Percentiles rank a stretch among this genome's conserved stretches.
These are phyloP conservation scores for Colletotrichum brevisporum DNA, from an alignment of 2,329 filamentous ascomycete genomes.

Conservation along the genomic window DNA sequence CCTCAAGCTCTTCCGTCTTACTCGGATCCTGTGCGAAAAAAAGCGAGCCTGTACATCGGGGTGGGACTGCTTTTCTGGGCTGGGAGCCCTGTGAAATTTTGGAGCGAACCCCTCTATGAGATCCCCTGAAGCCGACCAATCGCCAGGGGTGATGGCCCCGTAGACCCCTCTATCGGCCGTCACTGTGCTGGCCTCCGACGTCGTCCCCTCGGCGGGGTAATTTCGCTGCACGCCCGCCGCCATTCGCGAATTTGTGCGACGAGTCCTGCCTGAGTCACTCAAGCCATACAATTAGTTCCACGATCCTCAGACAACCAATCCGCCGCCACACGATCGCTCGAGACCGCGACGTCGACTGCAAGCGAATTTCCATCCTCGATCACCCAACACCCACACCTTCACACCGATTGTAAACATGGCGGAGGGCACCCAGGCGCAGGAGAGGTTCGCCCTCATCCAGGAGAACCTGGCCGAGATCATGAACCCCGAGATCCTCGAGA, in stretches of 20 bases:
- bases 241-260: slow-evolving; percentile 29
- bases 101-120: slow-evolving; percentile 1
- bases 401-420: slow-evolving; percentile 40
- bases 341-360: background rate
- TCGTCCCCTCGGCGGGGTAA: slow-evolving; percentile 42
- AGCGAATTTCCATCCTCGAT: background rate
- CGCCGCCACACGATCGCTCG: slow-evolving; percentile 3
- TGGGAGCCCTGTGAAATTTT: slow-evolving; percentile 34
- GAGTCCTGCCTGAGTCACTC: slow-evolving; percentile 36
- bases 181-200: slow-evolving; percentile 34
- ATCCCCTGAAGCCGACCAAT: slow-evolving; percentile 32
- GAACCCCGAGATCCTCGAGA: slow-evolving; percentile 86
- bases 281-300: slow-evolving; percentile 8
- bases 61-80: slow-evolving; percentile 26
- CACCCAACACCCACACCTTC: background rate
- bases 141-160: slow-evolving; percentile 20
- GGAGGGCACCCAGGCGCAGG: slow-evolving; percentile 59
- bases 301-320: slow-evolving; percentile 4
- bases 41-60: slow-evolving; percentile 1
- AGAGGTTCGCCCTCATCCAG: slow-evolving; percentile 82
- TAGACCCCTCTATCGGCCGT: slow-evolving; percentile 40
- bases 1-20: background rate
- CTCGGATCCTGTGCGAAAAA: background rate
- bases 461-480: slow-evolving; percentile 87
- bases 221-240: slow-evolving; percentile 28